Percentiles rank a stretch among this genome's conserved stretches.
These are phyloP conservation scores for Anthracocystis walkeri DNA, from an alignment of 1,284 basidiomycete genomes.

Conservation along the genomic window DNA sequence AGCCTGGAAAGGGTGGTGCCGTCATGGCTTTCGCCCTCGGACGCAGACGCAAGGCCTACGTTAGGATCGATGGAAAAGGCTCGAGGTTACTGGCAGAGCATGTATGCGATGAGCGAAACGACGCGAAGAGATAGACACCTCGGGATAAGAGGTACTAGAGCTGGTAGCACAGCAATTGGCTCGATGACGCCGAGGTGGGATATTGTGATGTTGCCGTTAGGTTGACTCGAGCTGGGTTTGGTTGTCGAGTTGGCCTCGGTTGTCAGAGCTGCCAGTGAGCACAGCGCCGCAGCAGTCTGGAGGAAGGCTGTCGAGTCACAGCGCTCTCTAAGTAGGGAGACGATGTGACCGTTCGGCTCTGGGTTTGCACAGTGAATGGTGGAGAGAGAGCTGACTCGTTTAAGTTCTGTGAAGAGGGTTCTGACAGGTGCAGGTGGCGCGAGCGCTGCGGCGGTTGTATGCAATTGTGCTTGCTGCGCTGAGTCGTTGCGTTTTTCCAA, in stretches of 20 bases:
- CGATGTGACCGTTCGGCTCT: not conserved
- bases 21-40: conserved; percentile 2
- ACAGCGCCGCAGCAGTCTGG: not conserved
- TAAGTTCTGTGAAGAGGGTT: not conserved
- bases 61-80: not conserved
- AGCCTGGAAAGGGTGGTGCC: not conserved
- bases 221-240: too few relatives aligned
- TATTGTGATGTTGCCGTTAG: too few relatives aligned
- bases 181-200: too few relatives aligned
- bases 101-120: not conserved
- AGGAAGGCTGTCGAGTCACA: not conserved
- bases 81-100: not conserved
- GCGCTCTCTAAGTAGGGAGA: not conserved
- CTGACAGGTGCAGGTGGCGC: conserved; percentile 7
- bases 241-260: too few relatives aligned
- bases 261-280: too few relatives aligned
- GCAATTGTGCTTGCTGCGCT: not conserved
- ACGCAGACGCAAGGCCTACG: not conserved
- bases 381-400: not conserved
- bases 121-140: too few relatives aligned
- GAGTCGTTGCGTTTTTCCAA: not conserved
- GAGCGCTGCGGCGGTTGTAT: not conserved
- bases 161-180: too few relatives aligned
- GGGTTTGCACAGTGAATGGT: not conserved
- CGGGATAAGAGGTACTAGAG: too few relatives aligned